These are phyloP conservation scores for Colletotrichum agaves DNA, from an alignment of 2,329 filamentous ascomycete species.

Conservation along the genomic window DNA sequence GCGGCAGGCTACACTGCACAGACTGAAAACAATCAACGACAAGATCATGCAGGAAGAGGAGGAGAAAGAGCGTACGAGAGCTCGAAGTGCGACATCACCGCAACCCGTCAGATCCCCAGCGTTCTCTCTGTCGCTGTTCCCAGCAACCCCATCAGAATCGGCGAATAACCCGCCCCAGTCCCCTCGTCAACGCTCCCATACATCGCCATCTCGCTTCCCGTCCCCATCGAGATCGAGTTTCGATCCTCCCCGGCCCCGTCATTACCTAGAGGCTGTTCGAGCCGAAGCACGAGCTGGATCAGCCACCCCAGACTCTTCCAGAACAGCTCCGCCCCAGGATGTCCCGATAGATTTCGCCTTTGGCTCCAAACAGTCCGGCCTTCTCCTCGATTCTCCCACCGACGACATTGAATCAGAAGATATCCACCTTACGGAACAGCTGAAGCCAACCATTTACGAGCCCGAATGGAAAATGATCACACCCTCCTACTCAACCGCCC, in stretches of 20 bases:
- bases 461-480: constrained; percentile 62
- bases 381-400: constrained; percentile 56
- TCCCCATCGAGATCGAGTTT: constrained; percentile 55
- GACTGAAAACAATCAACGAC: constrained; percentile 65
- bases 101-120: constrained; percentile 47
- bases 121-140: constrained; percentile 55
- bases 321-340: not conserved
- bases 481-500: constrained; percentile 44
- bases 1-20: constrained; percentile 68
- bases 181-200: constrained; percentile 62
- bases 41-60: constrained; percentile 53
- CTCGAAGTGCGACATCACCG: constrained; percentile 62
- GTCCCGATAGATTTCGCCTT: constrained; percentile 42
- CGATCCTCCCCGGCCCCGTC: constrained; percentile 37
- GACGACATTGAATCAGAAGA: constrained; percentile 42
- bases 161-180: constrained; percentile 45
- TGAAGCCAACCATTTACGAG: constrained; percentile 52
- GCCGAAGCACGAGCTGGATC: constrained; percentile 3
- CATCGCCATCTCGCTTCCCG: constrained; percentile 60
- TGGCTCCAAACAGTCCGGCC: constrained; percentile 48
- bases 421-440: constrained; percentile 43
- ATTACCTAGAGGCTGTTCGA: constrained; percentile 1
- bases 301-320: constrained; percentile 3
- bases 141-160: constrained; percentile 45
- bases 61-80: constrained; percentile 42